phyloP scores from a whole-genome alignment of 352 stramenopile species.

The Pythium chondricola region DNA sequence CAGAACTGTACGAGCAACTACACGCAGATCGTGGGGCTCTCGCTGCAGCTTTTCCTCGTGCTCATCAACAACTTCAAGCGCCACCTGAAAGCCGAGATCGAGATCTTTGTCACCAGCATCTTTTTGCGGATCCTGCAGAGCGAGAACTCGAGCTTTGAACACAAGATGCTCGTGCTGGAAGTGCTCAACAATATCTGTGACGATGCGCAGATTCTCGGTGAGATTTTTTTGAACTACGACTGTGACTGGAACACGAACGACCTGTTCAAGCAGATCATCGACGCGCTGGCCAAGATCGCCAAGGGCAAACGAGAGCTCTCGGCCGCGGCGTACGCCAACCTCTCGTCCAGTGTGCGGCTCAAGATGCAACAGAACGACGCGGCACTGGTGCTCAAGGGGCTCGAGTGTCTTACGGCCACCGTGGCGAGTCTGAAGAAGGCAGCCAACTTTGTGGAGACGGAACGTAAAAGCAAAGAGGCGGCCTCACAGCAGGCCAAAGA shows the following conservation, averaged over 20 bases:
- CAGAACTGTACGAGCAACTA: constrained; percentile 98
- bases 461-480: constrained; percentile 35
- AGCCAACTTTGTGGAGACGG: constrained; percentile 62
- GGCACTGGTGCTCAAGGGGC: constrained; percentile 66
- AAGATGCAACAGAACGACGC: constrained; percentile 73
- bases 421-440: constrained; percentile 90
- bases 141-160: constrained; percentile 95
- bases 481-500: constrained; percentile 25
- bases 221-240: constrained; percentile 99
- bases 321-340: constrained; percentile 43
- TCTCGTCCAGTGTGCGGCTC: constrained; percentile 50
- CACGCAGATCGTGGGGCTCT: constrained; percentile 94
- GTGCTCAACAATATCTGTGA: constrained; percentile 94
- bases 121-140: constrained; percentile 97
- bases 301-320: constrained; percentile 84
- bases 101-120: constrained; percentile 99
- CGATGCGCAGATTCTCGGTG: constrained; percentile 91
- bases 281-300: constrained; percentile 93
- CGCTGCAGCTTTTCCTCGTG: constrained; percentile 97
- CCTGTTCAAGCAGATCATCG: constrained; percentile 97
- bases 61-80: constrained; percentile 92
- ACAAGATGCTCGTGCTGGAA: constrained; percentile 97
- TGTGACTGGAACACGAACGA: constrained; percentile 97
- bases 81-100: constrained; percentile 97
- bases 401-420: constrained; percentile 93